Percentiles rank a stretch among this genome's conserved stretches.
phyloP scores from a whole-genome alignment of 2,329 filamentous ascomycete species.

The Colletotrichum cereale region DNA sequence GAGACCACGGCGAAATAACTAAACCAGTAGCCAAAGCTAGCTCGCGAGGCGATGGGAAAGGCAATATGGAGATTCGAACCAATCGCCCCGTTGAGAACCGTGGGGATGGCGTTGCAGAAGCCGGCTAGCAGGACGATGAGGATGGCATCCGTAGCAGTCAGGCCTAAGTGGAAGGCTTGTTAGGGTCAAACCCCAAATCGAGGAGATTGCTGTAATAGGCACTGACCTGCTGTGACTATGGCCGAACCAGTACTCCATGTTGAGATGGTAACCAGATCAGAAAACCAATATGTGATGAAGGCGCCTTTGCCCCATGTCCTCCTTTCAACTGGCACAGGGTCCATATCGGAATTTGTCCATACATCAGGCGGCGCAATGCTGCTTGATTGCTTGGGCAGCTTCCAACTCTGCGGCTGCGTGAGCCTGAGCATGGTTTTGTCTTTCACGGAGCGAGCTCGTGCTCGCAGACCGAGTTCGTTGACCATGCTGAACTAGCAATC shows the following conservation, averaged over 20 bases:
- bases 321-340: slow-evolving; percentile 52
- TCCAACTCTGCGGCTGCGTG: slow-evolving; percentile 22
- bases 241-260: slow-evolving; percentile 48
- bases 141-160: slow-evolving; percentile 61
- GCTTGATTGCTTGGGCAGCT: slow-evolving; percentile 39
- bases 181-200: neutral
- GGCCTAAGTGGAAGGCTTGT: slow-evolving; percentile 7
- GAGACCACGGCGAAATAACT: slow-evolving; percentile 54
- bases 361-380: slow-evolving; percentile 36
- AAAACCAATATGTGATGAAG: slow-evolving; percentile 54
- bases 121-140: slow-evolving; percentile 61
- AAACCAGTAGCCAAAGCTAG: slow-evolving; percentile 55
- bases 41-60: slow-evolving; percentile 58
- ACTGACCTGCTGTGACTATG: slow-evolving; percentile 47
- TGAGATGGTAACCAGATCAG: slow-evolving; percentile 55
- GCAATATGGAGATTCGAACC: slow-evolving; percentile 50
- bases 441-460: slow-evolving; percentile 9
- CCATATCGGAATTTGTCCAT: slow-evolving; percentile 54
- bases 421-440: slow-evolving; percentile 17
- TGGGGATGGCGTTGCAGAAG: slow-evolving; percentile 60
- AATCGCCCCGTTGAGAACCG: slow-evolving; percentile 56
- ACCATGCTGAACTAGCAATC: neutral
- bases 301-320: slow-evolving; percentile 59
- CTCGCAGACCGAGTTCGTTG: neutral
- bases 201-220: neutral